These are phyloP conservation scores for Phytopythium mirpurense DNA, from an alignment of 352 stramenopile genomes.

Conservation along the genomic window DNA sequence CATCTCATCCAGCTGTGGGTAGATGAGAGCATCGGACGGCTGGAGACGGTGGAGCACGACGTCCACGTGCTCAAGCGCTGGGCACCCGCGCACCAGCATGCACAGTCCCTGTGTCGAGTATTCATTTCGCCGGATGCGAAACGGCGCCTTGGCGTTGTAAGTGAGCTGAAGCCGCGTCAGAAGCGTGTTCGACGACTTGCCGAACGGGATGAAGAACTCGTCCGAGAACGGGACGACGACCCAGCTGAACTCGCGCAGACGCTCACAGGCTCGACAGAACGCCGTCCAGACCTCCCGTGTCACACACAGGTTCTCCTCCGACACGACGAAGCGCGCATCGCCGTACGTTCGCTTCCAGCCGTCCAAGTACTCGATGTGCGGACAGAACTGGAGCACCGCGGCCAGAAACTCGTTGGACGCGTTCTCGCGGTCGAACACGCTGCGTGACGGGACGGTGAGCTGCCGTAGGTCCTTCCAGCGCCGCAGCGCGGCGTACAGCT, in stretches of 20 bases:
- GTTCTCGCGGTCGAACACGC: constrained; percentile 24
- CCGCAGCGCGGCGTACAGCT: constrained; percentile 23
- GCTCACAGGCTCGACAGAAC: constrained; percentile 36
- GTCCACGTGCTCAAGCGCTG: constrained; percentile 28
- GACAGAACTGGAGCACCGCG: constrained; percentile 27
- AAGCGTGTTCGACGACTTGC: constrained; percentile 22
- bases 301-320: constrained; percentile 30
- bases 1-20: constrained; percentile 57
- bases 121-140: constrained; percentile 40
- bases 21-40: constrained; percentile 37
- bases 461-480: constrained; percentile 28
- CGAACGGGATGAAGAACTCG: constrained; percentile 59
- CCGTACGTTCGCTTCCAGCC: constrained; percentile 57
- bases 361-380: constrained; percentile 53
- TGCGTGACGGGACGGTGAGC: constrained; percentile 27
- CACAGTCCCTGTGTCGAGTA: constrained; percentile 41
- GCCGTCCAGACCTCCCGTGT: constrained; percentile 27
- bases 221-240: constrained; percentile 61
- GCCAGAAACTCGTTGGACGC: constrained; percentile 31
- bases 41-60: constrained; percentile 44
- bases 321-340: constrained; percentile 30
- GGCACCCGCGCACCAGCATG: constrained; percentile 24
- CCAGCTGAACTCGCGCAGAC: constrained; percentile 60
- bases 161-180: constrained; percentile 41
- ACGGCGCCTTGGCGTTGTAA: constrained; percentile 44